These are phyloP conservation scores for Candida piceae DNA, from an alignment of 805 yeast species.

Conservation along the genomic window DNA sequence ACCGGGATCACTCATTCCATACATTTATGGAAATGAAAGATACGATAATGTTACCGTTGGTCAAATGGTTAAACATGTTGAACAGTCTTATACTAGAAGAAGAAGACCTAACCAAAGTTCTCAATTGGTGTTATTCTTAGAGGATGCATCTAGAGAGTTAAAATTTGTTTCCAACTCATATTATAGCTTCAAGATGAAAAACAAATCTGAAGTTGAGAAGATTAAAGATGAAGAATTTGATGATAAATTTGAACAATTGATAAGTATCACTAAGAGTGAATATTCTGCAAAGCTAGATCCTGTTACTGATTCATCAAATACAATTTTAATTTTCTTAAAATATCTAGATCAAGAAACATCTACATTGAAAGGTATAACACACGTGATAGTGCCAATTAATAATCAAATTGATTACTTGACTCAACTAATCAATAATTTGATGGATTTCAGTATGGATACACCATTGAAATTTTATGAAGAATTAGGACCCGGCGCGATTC, in stretches of 20 bases:
- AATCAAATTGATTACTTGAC: slow-evolving; percentile 38
- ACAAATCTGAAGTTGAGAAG: slow-evolving; percentile 3
- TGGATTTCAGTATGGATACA: slow-evolving; percentile 33
- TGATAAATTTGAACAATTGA: slow-evolving; percentile 8
- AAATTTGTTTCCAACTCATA: slow-evolving; percentile 26
- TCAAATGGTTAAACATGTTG: slow-evolving; percentile 40
- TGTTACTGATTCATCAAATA: slow-evolving; percentile 17
- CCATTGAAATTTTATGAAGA: slow-evolving; percentile 53
- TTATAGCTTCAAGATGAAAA: slow-evolving; percentile 7
- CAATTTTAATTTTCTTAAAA: slow-evolving; percentile 24
- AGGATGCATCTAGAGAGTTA: slow-evolving; percentile 46
- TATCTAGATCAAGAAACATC: slow-evolving; percentile 41
- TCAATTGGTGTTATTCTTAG: slow-evolving; percentile 55
- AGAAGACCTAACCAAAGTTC: slow-evolving; percentile 41
- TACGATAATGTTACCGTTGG: slow-evolving; percentile 39
- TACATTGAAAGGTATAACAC: slow-evolving; percentile 61
- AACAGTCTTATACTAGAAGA: slow-evolving; percentile 17
- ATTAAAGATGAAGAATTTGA: slow-evolving; percentile 4
- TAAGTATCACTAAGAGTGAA: slow-evolving; percentile 10
- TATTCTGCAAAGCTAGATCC: slow-evolving; percentile 20
- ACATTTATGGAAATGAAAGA: slow-evolving; percentile 21
- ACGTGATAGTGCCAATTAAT: slow-evolving; percentile 46
- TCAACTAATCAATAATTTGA: slow-evolving; percentile 35
- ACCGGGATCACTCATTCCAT: slow-evolving; percentile 42
- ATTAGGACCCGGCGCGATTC: slow-evolving; percentile 48